Evolutionary conservation across 169 alveolate species (phyloP).

Genomic region (Plasmodium vivax): DNA sequence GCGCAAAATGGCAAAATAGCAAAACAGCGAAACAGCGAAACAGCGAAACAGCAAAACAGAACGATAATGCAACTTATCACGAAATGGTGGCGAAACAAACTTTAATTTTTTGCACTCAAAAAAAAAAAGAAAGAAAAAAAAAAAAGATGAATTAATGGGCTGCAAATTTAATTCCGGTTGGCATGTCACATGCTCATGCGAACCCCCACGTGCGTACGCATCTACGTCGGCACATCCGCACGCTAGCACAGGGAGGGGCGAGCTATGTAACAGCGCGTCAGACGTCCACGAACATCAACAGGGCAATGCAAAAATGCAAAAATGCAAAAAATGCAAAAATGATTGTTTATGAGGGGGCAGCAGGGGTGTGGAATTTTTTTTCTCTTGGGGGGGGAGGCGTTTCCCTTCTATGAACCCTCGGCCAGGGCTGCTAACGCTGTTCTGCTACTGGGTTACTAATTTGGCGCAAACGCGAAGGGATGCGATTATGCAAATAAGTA

Average conservation of each 20-base stretch:
- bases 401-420: background rate
- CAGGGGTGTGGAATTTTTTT: background rate
- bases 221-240: background rate
- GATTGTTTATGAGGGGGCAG: background rate
- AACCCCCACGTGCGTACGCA: background rate
- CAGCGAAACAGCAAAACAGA: background rate
- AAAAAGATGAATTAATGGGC: background rate
- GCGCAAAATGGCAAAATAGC: background rate
- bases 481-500: background rate
- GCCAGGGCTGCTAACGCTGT: background rate
- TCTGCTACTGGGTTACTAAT: background rate
- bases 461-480: background rate
- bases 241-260: background rate
- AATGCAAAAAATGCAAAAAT: background rate
- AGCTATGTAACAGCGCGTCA: background rate
- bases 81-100: background rate
- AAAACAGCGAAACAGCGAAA: background rate
- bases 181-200: background rate
- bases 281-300: background rate
- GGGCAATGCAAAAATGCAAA: background rate
- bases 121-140: background rate
- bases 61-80: background rate
- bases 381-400: background rate
- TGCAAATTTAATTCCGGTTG: background rate
- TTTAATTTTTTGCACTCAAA: background rate